Evolutionary conservation across 768 basidiomycete species (phyloP).

Genomic region (Phallus indusiatus): DNA sequence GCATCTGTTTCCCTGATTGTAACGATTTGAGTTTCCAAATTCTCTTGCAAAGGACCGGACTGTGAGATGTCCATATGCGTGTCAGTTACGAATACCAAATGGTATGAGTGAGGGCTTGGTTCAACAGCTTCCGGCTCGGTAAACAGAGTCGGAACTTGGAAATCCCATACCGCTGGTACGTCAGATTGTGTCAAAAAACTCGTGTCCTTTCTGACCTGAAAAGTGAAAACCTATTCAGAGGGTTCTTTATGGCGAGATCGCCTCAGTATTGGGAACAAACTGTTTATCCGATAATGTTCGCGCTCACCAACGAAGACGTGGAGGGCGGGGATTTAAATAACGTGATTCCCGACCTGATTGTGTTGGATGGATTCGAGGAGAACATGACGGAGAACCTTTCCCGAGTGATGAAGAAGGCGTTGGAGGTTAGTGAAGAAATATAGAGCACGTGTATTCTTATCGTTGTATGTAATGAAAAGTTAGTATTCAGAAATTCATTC

Average conservation of each 20-base stretch:
- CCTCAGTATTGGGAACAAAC: conserved; percentile 87
- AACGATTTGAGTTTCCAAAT: too few relatives aligned
- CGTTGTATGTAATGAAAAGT: too few relatives aligned
- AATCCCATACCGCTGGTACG: conserved; percentile 86
- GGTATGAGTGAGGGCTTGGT: too few relatives aligned
- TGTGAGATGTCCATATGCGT: too few relatives aligned
- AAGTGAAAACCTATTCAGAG: conserved; percentile 76
- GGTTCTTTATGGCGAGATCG: conserved; percentile 83
- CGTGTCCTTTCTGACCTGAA: conserved; percentile 6
- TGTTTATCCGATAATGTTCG: conserved; percentile 85
- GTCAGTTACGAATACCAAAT: too few relatives aligned
- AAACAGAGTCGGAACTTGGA: too few relatives aligned
- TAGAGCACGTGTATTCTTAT: too few relatives aligned
- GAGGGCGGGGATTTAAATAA: conserved; percentile 50
- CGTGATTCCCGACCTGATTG: conserved; percentile 42
- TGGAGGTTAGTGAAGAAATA: conserved; percentile 8
- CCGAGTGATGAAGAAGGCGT: conserved; percentile 18
- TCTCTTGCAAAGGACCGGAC: too few relatives aligned
- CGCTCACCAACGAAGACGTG: conserved; percentile 69
- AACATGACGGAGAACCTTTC: conserved; percentile 57
- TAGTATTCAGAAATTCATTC: too few relatives aligned
- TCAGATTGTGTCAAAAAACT: conserved; percentile 9
- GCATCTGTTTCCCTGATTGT: too few relatives aligned
- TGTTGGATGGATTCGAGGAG: conserved; percentile 40
- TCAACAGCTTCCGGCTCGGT: too few relatives aligned